Evolutionary conservation across 1,139 yeast genomes (phyloP), one percentile per base, ranked within the genome.

Genomic region (Candida albicans): DNA sequence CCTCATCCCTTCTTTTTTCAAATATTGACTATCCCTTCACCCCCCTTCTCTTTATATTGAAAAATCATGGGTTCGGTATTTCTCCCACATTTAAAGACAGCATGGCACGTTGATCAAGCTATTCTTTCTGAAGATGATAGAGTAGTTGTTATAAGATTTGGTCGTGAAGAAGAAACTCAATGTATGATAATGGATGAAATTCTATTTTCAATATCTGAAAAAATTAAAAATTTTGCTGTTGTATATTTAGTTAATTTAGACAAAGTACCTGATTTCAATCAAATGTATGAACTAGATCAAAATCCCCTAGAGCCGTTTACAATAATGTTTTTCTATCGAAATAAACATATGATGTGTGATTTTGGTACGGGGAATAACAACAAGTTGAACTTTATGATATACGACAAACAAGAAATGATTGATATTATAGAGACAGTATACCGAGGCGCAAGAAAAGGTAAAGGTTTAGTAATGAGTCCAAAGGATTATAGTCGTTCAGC

Each of bases 361-460:
- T 90, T 90, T 64, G 99, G 99, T 2, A 93, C 99, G 0, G 99
- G 99, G 35, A 89, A 93, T 61, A 93, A 95, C 65, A 93, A 95
- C 70, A 93, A 93, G 70, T 70, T 93, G 67, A 90, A 90, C 59
- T 93, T 93, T 65, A 58, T 65, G 41, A 70, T 93, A 30, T 82
- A 81, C 39, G 90, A 87, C 58, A 84, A 86, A 52, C 97, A 93
- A 62, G 98, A 90, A 53, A 64, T 93, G 70, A 87, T 93, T 30
- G 99, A 93, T 62, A 86, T 95, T 29, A 68, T 93, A 24, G 99
- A 95, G 59, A 86, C 95, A 0, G 81, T 93, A 1, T 93, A 85
- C 61, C 67, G 97, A 50, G 98, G 96, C 0, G 98, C 98, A 2
- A 71, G 81, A 35, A 90, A 90, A 67, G 98, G 98, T 31, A 86